Evolutionary conservation across 2,329 filamentous ascomycete genomes (phyloP).

Genomic region (Scytalidium sp.): DNA sequence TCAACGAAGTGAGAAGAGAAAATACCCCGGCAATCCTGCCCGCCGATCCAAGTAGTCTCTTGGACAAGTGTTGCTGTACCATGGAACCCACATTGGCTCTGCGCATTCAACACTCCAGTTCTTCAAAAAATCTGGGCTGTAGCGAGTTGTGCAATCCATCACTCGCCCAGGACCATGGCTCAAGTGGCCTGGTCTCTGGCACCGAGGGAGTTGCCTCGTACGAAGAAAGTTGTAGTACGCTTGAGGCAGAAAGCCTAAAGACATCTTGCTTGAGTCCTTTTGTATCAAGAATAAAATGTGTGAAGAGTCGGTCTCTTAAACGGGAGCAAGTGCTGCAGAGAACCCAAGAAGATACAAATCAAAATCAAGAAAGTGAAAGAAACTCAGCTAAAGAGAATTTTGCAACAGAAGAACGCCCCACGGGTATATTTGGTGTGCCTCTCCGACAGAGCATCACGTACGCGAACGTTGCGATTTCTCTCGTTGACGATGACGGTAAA

Average conservation of each 20-base stretch:
- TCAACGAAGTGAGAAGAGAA: neutral
- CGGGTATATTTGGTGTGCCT: constrained; percentile 91
- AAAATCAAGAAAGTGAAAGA: neutral
- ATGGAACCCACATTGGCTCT: neutral
- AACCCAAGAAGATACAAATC: neutral
- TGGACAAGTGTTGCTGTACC: neutral
- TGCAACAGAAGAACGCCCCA: constrained; percentile 34
- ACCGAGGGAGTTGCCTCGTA: neutral
- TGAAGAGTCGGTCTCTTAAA: neutral
- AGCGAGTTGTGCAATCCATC: neutral
- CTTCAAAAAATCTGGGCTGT: neutral
- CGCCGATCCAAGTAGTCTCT: neutral
- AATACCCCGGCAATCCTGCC: neutral
- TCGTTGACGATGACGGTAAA: constrained; percentile 87
- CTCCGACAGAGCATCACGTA: constrained; percentile 94
- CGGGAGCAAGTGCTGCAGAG: neutral
- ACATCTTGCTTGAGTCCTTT: neutral
- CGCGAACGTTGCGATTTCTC: constrained; percentile 95
- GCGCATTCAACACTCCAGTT: neutral
- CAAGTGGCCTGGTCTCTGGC: neutral
- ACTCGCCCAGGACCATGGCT: neutral
- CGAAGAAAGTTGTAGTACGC: neutral
- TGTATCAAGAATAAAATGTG: neutral
- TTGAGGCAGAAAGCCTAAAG: neutral
- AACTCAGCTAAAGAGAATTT: constrained; percentile 15